Base-by-base conservation (phyloP, 2,329 filamentous ascomycete genomes). In the Beauveria sp. region DNA sequence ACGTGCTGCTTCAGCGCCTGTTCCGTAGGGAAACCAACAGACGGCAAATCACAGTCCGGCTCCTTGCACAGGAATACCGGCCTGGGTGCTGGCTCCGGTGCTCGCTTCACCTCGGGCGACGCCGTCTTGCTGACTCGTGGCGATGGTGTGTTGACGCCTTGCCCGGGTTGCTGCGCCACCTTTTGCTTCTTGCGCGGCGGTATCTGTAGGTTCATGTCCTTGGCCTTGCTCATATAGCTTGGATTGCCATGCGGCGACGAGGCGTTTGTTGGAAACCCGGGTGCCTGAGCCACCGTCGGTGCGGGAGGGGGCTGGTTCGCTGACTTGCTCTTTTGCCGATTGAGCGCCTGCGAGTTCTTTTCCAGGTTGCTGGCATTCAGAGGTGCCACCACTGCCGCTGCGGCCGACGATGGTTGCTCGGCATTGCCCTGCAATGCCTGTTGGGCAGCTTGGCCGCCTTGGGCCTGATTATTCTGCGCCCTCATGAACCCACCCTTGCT, bases 231-330 rank as follows among this genome's bases (percentile, higher is more conserved):
- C 51, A 81, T 78, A 64, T 85, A 86, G 7, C 75, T 77, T 2
- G 85, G 85, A 61, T 82, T 80, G 14, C 84, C 85, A 64, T 85
- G 81, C 38, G 85, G 85, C 6, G 85, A 86, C 9, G 77, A 73
- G 20, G 77, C 80, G 14, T 80, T 80, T 61, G 86, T 79, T 28
- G 76, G 72, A 69, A 85, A 85, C 6, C 58, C 58, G 0, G 84
- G 84, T 18, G 83, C 79, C 64, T 85, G 82, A 16, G 79, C 68
- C 1, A 79, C 79, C 0, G 82, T 86, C 18, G 85, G 84, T 10
- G 85, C 83, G 14, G 82, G 77, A 3, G 84, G 83, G 0, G 80
- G 72, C 63, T 81, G 78, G 9, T 74, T 76, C 26, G 55, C 56
- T 9, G 72, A 73, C 68, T 81, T 83, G 69, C 75, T 76, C 24